Evolutionary conservation across 2,329 filamentous ascomycete species (phyloP), one percentile per base, ranked within the genome.

Genomic region (Alternaria sp.): DNA sequence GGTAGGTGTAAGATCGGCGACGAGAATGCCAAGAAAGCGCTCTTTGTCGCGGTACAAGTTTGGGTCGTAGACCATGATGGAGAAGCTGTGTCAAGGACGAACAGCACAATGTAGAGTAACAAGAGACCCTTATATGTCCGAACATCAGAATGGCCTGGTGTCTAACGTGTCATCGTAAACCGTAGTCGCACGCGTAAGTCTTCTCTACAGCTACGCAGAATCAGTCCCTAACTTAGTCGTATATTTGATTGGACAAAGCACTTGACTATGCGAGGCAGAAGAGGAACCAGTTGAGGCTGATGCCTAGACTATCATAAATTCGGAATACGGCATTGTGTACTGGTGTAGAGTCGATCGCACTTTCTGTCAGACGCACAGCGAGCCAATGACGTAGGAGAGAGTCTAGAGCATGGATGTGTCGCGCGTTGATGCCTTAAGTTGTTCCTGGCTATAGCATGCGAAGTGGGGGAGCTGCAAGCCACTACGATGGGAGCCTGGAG

Each of bases 1-100:
- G 20, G 56, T 14, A 6, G 57, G 28, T 15, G 63, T 59, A 15
- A 66, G 61, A 25, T 63, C 51, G 44, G 61, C 56, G 5, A 46
- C 18, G 10, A 60, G 50, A 33, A 63, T 45, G 21, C 43, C 61
- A 21, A 30, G 44, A 15, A 60, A 37, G 44, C 47, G 61, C 21
- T 54, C 33, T 33, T 56, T 63, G n/a, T 12, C 30, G 51, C n/a
- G 20, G 12, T 20, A 20, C 25, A 46, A 10, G 33, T 53, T 44
- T 9, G 55, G 56, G 20, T 60, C 55, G 44, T 60, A 51, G 11
- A 63, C 51, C 61, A 63, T 59, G 41, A n/a, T 37, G 45, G 11
- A 43, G n/a, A n/a, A 43, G 7, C 26, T 28, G 26, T 28, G 26
- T 28, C 26, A 28, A 28, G 26, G 9, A 28, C 9, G 10, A 28